These are phyloP conservation scores for Penicillium digitatum DNA, from an alignment of 2,329 filamentous ascomycete genomes.

Conservation along the genomic window DNA sequence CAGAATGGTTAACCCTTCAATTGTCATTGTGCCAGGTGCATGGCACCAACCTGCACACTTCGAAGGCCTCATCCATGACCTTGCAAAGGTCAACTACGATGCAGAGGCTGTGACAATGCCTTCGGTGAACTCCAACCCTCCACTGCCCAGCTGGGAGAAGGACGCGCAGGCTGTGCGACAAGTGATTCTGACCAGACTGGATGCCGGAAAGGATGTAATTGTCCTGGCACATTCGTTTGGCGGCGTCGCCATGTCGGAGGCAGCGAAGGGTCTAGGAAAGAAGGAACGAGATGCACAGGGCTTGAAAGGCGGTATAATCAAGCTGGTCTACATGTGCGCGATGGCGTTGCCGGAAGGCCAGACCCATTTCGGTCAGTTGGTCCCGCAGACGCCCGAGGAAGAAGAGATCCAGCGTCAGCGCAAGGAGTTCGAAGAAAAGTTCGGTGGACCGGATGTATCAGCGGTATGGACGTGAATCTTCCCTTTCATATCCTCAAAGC, in stretches of 20 bases:
- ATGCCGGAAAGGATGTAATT: conserved; percentile 30
- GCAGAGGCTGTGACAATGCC: conserved; percentile 23
- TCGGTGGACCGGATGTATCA: conserved; percentile 16
- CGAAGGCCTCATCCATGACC: conserved; percentile 18
- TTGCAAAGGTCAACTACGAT: conserved; percentile 20
- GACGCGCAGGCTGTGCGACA: conserved; percentile 26
- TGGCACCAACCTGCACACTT: conserved; percentile 29
- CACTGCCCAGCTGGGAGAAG: conserved; percentile 24
- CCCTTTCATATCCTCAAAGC: background rate
- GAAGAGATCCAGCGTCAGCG: conserved; percentile 18
- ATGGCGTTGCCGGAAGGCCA: conserved; percentile 27
- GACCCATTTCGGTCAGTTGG: conserved; percentile 22
- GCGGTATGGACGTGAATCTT: conserved; percentile 10
- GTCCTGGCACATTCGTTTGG: conserved; percentile 34
- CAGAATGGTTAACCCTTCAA: conserved; percentile 22
- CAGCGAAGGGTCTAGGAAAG: conserved; percentile 29
- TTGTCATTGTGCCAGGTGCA: conserved; percentile 32
- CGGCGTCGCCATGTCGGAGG: conserved; percentile 31
- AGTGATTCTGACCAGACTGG: conserved; percentile 20
- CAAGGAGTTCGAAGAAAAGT: conserved; percentile 14
- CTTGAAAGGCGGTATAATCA: conserved; percentile 14
- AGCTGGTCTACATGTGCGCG: conserved; percentile 30
- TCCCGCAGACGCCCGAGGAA: conserved; percentile 24
- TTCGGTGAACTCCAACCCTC: conserved; percentile 26
- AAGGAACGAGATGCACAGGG: conserved; percentile 19